Base-by-base conservation (phyloP, 371 early-diverging fungal species). In the Lichtheimia hyalospora region DNA sequence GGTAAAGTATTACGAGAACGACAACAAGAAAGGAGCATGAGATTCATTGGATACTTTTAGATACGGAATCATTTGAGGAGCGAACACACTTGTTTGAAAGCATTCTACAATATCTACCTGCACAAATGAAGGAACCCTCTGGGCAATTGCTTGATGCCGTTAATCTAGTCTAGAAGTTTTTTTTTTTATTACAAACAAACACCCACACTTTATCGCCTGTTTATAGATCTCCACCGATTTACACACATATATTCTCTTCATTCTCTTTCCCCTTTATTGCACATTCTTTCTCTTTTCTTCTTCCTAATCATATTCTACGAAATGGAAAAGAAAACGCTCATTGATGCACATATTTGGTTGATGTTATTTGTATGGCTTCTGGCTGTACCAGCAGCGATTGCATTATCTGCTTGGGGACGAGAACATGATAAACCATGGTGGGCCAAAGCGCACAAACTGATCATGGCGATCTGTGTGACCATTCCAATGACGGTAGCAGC, bases 71-170 rank as follows among this genome's bases (percentile, higher is more conserved):
- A 23, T 81, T 74, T 59, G 63, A 64, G 15, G 69, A 80, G 16
- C 83, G 95, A 15, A 87, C 81, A 0, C 73, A 81, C 50, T 59
- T 95, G 41, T 93, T 86, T 69, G 89, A 92, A 41, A 72, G 63
- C 15, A 69, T 95, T 28, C 71, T 92, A 25, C 81, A 75, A 20
- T 93, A 79, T 67, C 91, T 95, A 75, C 92, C 95, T 7, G 80
- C 87, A 27, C 70, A 77, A 34, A 89, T 92, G 90, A 85, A 89
- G 62, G 91, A 93, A 60, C 95, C 95, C 8, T 76, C 81, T 23
- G 87, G 77, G 21, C 89, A 89, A 54, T 61, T 95, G 52, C 78
- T 87, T 16, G 91, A 90, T 67, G 73, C 90, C 49, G 81, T 92
- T 42, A 83, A 66, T 59, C 83, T 52, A 21, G 57, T 49, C 23